Evolutionary conservation across 2,329 filamentous ascomycete genomes (phyloP).

Genomic region (Aspergillus thermomutatus): DNA sequence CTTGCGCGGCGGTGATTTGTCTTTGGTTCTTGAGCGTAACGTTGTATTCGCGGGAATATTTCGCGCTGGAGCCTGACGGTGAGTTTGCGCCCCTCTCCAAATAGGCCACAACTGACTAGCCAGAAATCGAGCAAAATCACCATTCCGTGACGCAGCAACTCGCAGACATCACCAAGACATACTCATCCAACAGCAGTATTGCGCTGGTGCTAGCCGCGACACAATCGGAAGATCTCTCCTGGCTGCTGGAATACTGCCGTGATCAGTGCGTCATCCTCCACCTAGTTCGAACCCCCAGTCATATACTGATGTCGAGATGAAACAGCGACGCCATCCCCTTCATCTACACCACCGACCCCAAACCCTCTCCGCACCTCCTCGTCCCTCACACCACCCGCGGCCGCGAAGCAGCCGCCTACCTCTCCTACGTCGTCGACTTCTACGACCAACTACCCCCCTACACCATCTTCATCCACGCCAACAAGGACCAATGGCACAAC

Average conservation of each 20-base stretch:
- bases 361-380: constrained; percentile 21
- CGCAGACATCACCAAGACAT: constrained; percentile 14
- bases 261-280: constrained; percentile 11
- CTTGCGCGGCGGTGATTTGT: constrained; percentile 14
- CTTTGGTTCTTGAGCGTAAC: constrained; percentile 10
- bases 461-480: constrained; percentile 60
- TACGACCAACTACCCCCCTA: constrained; percentile 59
- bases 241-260: constrained; percentile 20
- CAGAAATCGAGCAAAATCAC: constrained; percentile 4
- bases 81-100: neutral
- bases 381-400: constrained; percentile 43
- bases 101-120: neutral
- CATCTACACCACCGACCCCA: constrained; percentile 27
- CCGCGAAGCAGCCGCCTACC: constrained; percentile 61
- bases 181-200: constrained; percentile 11
- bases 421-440: constrained; percentile 60
- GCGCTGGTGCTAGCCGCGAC: constrained; percentile 19
- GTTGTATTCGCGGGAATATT: constrained; percentile 8
- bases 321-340: neutral
- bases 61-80: constrained; percentile 2
- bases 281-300: neutral
- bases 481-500: constrained; percentile 57
- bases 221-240: constrained; percentile 15
- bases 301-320: neutral
- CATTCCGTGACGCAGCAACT: constrained; percentile 14